Evolutionary conservation across 495 filamentous ascomycete species (phyloP).

Genomic region (Trichocladium uniseriatum): DNA sequence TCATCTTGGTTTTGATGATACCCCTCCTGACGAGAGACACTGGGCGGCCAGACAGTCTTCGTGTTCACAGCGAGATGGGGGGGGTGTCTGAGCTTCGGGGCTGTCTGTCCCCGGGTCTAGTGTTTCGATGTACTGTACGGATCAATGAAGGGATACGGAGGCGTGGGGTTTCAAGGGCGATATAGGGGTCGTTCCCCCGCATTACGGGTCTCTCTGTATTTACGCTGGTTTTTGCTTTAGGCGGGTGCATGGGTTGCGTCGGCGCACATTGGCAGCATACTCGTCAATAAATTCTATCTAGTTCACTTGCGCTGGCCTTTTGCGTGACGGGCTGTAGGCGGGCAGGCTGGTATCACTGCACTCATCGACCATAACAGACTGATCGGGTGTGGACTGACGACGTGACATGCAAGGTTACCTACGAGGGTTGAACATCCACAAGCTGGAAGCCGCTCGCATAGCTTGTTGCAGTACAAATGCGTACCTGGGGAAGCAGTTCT

Average conservation of each 20-base stretch:
- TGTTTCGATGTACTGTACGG: constrained; percentile 3
- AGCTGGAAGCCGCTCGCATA: too few species aligned
- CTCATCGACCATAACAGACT: too few species aligned
- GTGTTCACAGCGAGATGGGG: background rate
- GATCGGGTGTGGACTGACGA: too few species aligned
- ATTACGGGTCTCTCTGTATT: background rate
- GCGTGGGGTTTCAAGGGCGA: background rate
- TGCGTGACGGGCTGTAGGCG: background rate
- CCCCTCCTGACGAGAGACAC: background rate
- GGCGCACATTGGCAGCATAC: background rate
- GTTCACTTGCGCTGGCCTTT: background rate
- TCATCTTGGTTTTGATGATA: constrained; percentile 12
- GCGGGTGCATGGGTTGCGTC: constrained; percentile 3
- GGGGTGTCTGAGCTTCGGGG: background rate
- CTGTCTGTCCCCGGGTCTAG: background rate
- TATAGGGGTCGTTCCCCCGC: background rate
- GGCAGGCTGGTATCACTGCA: background rate
- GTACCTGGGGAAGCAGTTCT: too few species aligned
- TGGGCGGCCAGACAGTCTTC: background rate
- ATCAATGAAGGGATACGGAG: background rate
- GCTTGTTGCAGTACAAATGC: too few species aligned
- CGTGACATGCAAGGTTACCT: too few species aligned
- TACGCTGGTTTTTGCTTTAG: background rate
- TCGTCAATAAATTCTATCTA: background rate
- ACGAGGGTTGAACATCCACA: too few species aligned